Conservation (phyloP, 140 eudicot species). For the Oenanthe javanica region DNA sequence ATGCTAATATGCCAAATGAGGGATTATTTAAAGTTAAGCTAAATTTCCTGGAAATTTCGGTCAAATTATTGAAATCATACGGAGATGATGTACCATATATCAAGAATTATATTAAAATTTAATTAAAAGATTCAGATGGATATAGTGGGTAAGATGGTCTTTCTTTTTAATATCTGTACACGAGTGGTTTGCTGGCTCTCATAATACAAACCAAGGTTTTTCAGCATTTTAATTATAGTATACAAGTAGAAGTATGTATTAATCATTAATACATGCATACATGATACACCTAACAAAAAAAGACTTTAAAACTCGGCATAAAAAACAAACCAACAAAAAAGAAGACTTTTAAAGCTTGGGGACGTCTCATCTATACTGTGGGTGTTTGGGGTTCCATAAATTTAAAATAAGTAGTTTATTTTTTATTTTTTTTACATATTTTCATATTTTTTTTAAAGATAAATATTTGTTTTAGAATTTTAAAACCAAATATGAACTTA, state of each 20-base stretch:
- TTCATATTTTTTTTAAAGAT: too few relatives aligned
- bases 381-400: too few relatives aligned
- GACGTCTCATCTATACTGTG: too few relatives aligned
- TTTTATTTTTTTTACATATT: too few relatives aligned
- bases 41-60: slow-evolving; percentile 4
- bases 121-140: background rate
- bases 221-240: background rate
- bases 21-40: background rate
- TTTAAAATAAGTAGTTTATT: too few relatives aligned
- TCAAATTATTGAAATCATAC: slow-evolving; percentile 1
- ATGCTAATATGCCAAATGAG: background rate
- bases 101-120: background rate
- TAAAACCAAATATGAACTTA: too few relatives aligned
- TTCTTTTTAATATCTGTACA: background rate
- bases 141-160: background rate
- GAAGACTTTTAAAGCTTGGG: too few relatives aligned
- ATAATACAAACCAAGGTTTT: background rate
- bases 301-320: too few relatives aligned
- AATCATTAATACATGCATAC: too few relatives aligned
- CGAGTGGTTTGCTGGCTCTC: slow-evolving; percentile 10
- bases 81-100: background rate
- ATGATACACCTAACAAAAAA: too few relatives aligned
- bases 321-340: too few relatives aligned
- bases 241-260: background rate
- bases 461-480: too few relatives aligned